A percentile compares a stretch with the other conserved stretches of the same genome.
Conservation (phyloP, 2,329 filamentous ascomycete genomes). For the Penicillium crustosum region DNA sequence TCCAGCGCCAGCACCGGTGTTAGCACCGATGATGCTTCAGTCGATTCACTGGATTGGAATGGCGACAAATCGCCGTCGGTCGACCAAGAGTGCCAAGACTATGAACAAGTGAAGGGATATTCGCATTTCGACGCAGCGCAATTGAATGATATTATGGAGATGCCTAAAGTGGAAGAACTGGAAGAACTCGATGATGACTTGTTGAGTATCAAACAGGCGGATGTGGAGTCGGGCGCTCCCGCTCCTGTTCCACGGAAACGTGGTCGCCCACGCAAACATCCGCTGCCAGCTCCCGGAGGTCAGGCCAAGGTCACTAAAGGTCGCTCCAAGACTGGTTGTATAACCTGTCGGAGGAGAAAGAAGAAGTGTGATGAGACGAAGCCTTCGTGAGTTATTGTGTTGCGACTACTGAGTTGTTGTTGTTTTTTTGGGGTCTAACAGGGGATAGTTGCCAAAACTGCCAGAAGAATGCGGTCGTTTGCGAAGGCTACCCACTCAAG, state of each 20-base stretch:
- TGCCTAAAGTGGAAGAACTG: conserved; percentile 57
- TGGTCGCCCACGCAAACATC: conserved; percentile 80
- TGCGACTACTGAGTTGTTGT: background rate
- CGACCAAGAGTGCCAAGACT: conserved; percentile 23
- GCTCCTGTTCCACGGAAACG: conserved; percentile 58
- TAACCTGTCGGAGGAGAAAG: conserved; percentile 60
- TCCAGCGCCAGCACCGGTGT: conserved; percentile 30
- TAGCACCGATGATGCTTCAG: conserved; percentile 37
- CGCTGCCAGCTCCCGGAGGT: conserved; percentile 59
- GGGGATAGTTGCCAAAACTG: conserved; percentile 63
- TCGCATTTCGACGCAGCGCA: conserved; percentile 29
- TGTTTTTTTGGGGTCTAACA: background rate
- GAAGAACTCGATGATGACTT: conserved; percentile 51
- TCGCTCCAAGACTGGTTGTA: conserved; percentile 58
- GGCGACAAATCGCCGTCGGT: conserved; percentile 23
- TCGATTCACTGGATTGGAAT: conserved; percentile 33
- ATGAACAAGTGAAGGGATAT: conserved; percentile 20
- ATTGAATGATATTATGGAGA: conserved; percentile 35
- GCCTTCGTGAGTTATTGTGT: conserved; percentile 37
- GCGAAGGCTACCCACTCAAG: conserved; percentile 85
- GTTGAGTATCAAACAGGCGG: conserved; percentile 33
- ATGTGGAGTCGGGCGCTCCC: conserved; percentile 35
- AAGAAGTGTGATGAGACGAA: conserved; percentile 57
- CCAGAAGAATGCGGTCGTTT: conserved; percentile 89
- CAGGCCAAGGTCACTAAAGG: conserved; percentile 75